Conservation (phyloP, 768 basidiomycete genomes). For the Xerocomus spinulosus region DNA sequence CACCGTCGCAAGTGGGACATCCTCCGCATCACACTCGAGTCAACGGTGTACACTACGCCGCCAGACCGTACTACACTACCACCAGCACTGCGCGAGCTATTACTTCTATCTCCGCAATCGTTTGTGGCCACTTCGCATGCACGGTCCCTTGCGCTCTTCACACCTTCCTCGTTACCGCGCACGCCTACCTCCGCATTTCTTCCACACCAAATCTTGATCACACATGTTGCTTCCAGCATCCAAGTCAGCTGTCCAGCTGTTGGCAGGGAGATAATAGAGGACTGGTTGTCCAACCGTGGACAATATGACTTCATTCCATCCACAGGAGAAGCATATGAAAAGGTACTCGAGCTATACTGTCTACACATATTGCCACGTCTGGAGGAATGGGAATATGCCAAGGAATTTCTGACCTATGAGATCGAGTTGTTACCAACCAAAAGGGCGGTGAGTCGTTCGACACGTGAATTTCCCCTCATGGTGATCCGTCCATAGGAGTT, state of each 20-base stretch:
- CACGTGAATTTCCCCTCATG: not conserved
- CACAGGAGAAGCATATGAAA: constrained; percentile 58
- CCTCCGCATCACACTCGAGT: constrained; percentile 77
- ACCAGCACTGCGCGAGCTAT: constrained; percentile 44
- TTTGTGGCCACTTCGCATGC: constrained; percentile 53
- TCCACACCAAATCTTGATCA: constrained; percentile 65
- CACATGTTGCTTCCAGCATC: constrained; percentile 65
- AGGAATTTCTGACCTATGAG: constrained; percentile 72
- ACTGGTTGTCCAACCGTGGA: constrained; percentile 67
- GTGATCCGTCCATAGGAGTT: constrained; percentile 30
- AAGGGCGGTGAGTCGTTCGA: constrained; percentile 45
- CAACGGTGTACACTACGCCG: constrained; percentile 59
- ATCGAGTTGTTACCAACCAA: constrained; percentile 49
- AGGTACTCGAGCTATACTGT: constrained; percentile 73
- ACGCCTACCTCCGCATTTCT: constrained; percentile 51
- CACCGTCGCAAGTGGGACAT: constrained; percentile 82
- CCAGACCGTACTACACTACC: constrained; percentile 44
- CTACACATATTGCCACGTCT: constrained; percentile 67
- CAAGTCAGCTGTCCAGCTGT: constrained; percentile 59
- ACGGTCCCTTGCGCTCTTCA: constrained; percentile 67
- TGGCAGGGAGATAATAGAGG: constrained; percentile 65
- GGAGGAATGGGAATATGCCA: constrained; percentile 76
- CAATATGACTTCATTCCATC: constrained; percentile 30
- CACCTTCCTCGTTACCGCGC: constrained; percentile 40
- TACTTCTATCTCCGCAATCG: constrained; percentile 55